Percentiles rank a stretch among this genome's conserved stretches.
Conservation (phyloP, 78 protist species). For the Dictyostelium brefeldianum region DNA sequence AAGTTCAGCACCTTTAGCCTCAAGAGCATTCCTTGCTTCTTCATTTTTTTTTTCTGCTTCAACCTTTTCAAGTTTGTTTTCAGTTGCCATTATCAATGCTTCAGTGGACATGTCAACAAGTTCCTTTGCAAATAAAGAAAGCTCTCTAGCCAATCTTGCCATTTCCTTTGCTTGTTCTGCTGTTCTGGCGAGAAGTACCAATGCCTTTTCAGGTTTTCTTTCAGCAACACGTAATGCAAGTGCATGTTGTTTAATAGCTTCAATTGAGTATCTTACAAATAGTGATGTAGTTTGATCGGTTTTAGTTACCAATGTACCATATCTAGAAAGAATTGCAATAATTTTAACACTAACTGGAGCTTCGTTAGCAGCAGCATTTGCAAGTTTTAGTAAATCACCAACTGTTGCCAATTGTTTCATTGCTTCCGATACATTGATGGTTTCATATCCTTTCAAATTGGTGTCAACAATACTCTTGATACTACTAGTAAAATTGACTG, state of each 20-base stretch:
- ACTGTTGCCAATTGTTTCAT: conserved; percentile 10
- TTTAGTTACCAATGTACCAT: background rate
- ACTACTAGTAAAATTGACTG: background rate
- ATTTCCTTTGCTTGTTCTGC: background rate
- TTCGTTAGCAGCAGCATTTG: background rate
- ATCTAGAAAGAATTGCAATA: background rate
- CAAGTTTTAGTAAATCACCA: background rate
- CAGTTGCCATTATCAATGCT: background rate
- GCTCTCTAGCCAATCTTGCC: background rate
- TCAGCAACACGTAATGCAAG: background rate
- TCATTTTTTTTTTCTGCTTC: background rate
- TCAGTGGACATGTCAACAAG: background rate
- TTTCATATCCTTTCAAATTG: background rate
- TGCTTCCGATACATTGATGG: background rate
- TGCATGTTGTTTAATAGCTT: background rate
- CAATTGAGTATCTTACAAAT: background rate
- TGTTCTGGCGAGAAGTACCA: background rate
- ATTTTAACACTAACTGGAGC: background rate
- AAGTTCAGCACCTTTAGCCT: background rate
- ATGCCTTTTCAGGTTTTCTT: background rate
- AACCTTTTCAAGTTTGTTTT: too few relatives aligned
- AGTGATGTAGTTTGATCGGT: background rate
- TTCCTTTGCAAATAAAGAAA: background rate
- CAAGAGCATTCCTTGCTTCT: too few relatives aligned
- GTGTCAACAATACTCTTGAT: background rate